These are phyloP conservation scores for Phlyctochytrium bullatum DNA, from an alignment of 192 early-diverging fungal species.

Conservation along the genomic window DNA sequence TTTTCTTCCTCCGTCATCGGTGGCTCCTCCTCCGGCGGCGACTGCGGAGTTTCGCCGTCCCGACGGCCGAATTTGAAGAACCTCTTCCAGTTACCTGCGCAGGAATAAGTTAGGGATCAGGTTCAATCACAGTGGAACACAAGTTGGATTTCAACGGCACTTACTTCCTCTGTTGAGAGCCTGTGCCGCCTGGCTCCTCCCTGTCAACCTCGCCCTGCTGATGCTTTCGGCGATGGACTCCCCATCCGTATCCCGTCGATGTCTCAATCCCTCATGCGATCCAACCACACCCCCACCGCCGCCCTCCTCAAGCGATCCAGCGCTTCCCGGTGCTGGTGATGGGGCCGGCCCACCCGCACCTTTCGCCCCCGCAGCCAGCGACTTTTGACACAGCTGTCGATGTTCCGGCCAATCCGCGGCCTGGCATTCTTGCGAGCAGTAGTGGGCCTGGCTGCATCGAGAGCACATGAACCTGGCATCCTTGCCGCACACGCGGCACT, in stretches of 20 bases:
- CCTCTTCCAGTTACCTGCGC: not conserved
- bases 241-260: not conserved
- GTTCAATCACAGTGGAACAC: not conserved
- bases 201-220: not conserved
- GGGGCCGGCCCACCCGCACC: too few species aligned
- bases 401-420: conserved; percentile 6
- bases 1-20: not conserved
- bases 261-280: not conserved
- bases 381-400: not conserved
- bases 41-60: not conserved
- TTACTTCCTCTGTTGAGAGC: not conserved
- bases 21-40: not conserved
- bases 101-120: not conserved
- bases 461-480: conserved; percentile 16
- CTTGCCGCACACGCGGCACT: not conserved
- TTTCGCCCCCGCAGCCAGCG: not conserved
- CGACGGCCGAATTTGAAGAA: not conserved
- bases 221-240: not conserved
- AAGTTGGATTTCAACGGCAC: too few species aligned
- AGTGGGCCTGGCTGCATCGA: conserved; percentile 4
- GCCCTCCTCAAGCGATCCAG: too few species aligned
- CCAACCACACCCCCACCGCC: not conserved
- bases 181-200: not conserved
- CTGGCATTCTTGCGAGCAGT: conserved; percentile 17
- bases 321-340: too few species aligned